These are phyloP conservation scores for Schizophyllum commune DNA, from an alignment of 1,284 basidiomycete species.

Conservation along the genomic window DNA sequence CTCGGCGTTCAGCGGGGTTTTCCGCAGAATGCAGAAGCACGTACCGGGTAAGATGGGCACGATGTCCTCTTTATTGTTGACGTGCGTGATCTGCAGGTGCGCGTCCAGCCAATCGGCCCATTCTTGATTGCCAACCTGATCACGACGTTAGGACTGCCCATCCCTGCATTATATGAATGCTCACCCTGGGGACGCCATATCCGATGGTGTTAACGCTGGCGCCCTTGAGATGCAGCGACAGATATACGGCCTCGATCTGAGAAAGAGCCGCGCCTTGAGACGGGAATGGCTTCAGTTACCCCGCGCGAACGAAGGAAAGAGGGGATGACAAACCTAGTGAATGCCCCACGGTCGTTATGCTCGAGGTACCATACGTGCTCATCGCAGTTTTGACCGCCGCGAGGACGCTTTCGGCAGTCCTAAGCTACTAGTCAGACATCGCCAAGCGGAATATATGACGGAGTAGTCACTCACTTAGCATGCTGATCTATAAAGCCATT, in stretches of 20 bases:
- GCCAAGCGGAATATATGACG: background rate
- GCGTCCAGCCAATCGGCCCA: conserved; percentile 8
- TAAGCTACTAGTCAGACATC: conserved; percentile 14
- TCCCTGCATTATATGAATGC: conserved; percentile 3
- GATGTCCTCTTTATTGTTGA: conserved; percentile 12
- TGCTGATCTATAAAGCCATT: conserved; percentile 49
- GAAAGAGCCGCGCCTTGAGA: conserved; percentile 41
- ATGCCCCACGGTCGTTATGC: conserved; percentile 47
- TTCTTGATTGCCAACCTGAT: conserved; percentile 10
- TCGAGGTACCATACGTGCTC: conserved; percentile 26
- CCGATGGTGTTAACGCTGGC: conserved; percentile 7
- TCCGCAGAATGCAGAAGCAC: conserved; percentile 1
- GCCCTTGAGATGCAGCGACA: conserved; percentile 8
- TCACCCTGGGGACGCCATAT: conserved; percentile 47
- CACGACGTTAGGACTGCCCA: conserved; percentile 2
- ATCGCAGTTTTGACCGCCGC: conserved; percentile 38
- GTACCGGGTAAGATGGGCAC: conserved; percentile 7
- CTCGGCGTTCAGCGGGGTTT: conserved; percentile 3
- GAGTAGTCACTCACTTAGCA: conserved; percentile 30
- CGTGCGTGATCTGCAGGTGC: conserved; percentile 1
- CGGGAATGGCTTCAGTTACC: conserved; percentile 3
- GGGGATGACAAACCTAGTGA: conserved; percentile 35
- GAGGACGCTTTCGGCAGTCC: conserved; percentile 42
- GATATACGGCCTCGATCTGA: conserved; percentile 25
- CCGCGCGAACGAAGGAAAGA: conserved; percentile 7